Conservation (phyloP, 176 grass and related monocot species). For the Saccharum spontaneum region DNA sequence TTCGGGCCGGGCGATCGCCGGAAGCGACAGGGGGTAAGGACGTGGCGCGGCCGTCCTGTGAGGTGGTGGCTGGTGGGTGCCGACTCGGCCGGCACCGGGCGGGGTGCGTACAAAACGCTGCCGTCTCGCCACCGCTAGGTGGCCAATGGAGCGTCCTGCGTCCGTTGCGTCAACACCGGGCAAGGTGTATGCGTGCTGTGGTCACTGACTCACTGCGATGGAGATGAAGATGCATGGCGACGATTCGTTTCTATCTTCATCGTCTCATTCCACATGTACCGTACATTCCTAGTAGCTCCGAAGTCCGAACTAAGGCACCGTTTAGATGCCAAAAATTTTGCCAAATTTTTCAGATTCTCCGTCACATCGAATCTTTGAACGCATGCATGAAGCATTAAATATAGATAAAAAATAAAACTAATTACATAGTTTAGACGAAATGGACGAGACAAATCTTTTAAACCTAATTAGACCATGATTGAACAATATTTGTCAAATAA, state of each 20-base stretch:
- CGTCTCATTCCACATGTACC: background rate
- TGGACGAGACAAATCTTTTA: too few species aligned
- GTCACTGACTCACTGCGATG: background rate
- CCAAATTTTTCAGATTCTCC: too few species aligned
- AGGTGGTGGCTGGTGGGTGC: background rate
- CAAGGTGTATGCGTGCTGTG: background rate
- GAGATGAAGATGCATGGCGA: background rate
- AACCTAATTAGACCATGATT: too few species aligned
- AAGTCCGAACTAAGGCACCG: background rate
- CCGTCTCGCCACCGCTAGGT: background rate
- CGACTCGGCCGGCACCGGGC: slow-evolving; percentile 17
- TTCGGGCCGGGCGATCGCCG: background rate
- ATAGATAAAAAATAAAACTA: too few species aligned
- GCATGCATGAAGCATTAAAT: too few species aligned
- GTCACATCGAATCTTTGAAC: too few species aligned
- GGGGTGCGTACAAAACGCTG: slow-evolving; percentile 16
- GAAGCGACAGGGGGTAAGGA: slow-evolving; percentile 11
- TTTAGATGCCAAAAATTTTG: too few species aligned
- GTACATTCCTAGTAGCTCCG: background rate
- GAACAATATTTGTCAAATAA: too few species aligned
- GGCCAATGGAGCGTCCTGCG: background rate
- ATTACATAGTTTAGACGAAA: too few species aligned
- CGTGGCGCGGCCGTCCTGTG: background rate
- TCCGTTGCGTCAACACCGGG: background rate
- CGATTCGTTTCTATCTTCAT: background rate